Evolutionary conservation across 2,329 filamentous ascomycete genomes (phyloP), one percentile per base, ranked within the genome.

Genomic region (Arthroderma sp.): DNA sequence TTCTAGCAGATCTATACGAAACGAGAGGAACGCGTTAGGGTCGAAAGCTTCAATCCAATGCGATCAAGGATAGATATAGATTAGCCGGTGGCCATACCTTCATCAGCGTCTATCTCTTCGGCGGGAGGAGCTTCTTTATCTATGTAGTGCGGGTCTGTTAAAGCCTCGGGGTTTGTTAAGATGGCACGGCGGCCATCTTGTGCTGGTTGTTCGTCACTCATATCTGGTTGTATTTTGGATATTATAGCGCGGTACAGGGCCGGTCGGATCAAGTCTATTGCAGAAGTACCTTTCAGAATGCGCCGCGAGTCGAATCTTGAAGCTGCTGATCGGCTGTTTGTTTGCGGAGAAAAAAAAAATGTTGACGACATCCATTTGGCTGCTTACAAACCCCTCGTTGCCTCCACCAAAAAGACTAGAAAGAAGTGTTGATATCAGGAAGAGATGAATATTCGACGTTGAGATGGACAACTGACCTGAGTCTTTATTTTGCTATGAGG

Each of bases 81-180:
- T 42, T 40, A 48, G 29, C 31, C 38, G 38, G 22, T 38, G 5
- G 5, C 49, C 48, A 37, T 57, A 85, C 84, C 82, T 70, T 94
- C 86, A 58, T 94, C 87, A 5, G 86, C 83, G 28, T 76, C 72
- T 47, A 94, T 86, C 58, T 82, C 72, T 47, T 93, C 83, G 41
- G 82, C 81, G 0, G 77, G 77, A 50, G 83, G 66, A 15, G 71
- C 73, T 51, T 77, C 73, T 15, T 75, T 77, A 53, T 85, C 87
- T 10, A 85, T 91, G 59, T 89, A 86, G 46, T 94, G 86, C 0
- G 84, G 78, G 56, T 95, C 87, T 37, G 83, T 83, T 42, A 94
- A 65, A 6, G 83, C 85, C 58, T 91, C 86, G 2, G 86, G 83
- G 57, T 94, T 93, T 27, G 75, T 70, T 39, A 93, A 68, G 30